Evolutionary conservation across 176 grass and related monocot genomes (phyloP).

Genomic region (Lolium rigidum): DNA sequence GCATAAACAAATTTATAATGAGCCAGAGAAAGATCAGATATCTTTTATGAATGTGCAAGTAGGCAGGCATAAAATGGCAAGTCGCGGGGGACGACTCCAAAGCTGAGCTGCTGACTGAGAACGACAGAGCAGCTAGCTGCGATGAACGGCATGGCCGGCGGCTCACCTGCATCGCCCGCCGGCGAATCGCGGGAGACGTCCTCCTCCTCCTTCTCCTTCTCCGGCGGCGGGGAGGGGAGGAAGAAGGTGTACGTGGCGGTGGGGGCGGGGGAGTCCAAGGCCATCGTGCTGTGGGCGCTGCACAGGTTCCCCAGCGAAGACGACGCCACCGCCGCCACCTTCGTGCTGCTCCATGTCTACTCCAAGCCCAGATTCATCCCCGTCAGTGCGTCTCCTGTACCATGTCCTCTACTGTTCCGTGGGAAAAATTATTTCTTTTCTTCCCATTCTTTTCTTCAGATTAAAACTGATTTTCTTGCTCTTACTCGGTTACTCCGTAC

Average conservation of each 20-base stretch:
- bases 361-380: slow-evolving; percentile 43
- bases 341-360: slow-evolving; percentile 65
- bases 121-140: background rate
- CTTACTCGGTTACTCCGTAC: too few species aligned
- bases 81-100: slow-evolving; percentile 4
- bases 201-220: background rate
- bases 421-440: too few species aligned
- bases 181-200: slow-evolving; percentile 26
- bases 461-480: too few species aligned
- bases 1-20: background rate
- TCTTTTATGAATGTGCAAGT: too few species aligned
- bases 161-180: slow-evolving; percentile 12
- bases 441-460: too few species aligned
- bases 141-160: background rate
- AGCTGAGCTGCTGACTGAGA: background rate
- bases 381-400: slow-evolving; percentile 23
- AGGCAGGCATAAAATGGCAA: too few species aligned
- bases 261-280: slow-evolving; percentile 33
- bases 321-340: background rate
- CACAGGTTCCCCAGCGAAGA: slow-evolving; percentile 44
- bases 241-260: slow-evolving; percentile 62
- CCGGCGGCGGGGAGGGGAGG: background rate
- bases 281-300: slow-evolving; percentile 59
- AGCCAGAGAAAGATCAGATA: background rate
- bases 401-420: too few species aligned